Conservation (phyloP, 2,329 filamentous ascomycete genomes). For the Aureobasidium namibiae region DNA sequence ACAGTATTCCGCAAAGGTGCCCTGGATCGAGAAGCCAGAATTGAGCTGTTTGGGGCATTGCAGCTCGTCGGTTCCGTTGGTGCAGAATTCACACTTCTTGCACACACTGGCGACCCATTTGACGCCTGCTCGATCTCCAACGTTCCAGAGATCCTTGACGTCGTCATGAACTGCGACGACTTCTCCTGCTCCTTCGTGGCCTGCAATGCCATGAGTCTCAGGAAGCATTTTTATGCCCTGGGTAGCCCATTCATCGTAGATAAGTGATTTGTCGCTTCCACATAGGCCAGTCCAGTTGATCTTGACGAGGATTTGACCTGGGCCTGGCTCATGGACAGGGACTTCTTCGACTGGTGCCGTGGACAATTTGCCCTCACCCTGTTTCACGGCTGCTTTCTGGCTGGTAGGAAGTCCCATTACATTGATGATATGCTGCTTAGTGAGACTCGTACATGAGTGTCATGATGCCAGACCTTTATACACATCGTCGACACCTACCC, state of each 20-base stretch:
- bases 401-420: conserved; percentile 5
- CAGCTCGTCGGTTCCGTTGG: conserved; percentile 28
- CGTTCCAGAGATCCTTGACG: conserved; percentile 22
- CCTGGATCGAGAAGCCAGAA: conserved; percentile 30
- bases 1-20: conserved; percentile 31
- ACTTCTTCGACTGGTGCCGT: conserved; percentile 25
- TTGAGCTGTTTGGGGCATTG: conserved; percentile 31
- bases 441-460: not conserved
- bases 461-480: not conserved
- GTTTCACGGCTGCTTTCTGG: conserved; percentile 30
- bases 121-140: conserved; percentile 26
- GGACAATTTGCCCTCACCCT: conserved; percentile 24
- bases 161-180: conserved; percentile 22
- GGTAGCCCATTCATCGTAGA: conserved; percentile 29
- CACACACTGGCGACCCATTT: conserved; percentile 25
- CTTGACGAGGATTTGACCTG: conserved; percentile 29
- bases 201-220: conserved; percentile 22
- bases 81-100: conserved; percentile 25
- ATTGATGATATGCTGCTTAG: not conserved
- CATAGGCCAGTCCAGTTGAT: conserved; percentile 30
- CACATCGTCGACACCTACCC: not conserved
- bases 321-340: conserved; percentile 23
- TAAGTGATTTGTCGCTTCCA: conserved; percentile 28
- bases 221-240: conserved; percentile 24
- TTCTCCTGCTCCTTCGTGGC: conserved; percentile 25